Conservation (phyloP, 2,329 filamentous ascomycete species). For the Colletotrichum horii region DNA sequence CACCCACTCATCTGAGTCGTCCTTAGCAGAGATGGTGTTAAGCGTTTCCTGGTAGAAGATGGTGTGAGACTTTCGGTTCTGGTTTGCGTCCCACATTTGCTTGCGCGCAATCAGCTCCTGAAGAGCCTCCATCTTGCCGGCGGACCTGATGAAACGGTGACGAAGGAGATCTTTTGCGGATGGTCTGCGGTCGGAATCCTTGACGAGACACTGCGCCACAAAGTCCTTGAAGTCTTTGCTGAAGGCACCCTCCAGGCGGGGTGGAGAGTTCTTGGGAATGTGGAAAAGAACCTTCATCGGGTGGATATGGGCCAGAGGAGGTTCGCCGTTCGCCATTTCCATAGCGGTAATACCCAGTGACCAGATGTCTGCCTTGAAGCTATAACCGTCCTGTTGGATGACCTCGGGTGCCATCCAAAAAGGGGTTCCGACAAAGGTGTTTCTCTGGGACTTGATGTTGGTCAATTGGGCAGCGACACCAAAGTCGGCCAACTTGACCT, state of each 20-base stretch:
- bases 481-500: slow-evolving; percentile 96
- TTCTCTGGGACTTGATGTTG: slow-evolving; percentile 96
- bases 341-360: slow-evolving; percentile 91
- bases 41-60: slow-evolving; percentile 96
- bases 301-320: slow-evolving; percentile 84
- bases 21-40: slow-evolving; percentile 68
- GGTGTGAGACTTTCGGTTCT: slow-evolving; percentile 70
- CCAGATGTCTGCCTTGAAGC: slow-evolving; percentile 95
- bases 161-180: slow-evolving; percentile 86
- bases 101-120: slow-evolving; percentile 86
- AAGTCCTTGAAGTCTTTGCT: slow-evolving; percentile 95
- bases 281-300: slow-evolving; percentile 94
- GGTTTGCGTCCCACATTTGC: slow-evolving; percentile 80
- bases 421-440: slow-evolving; percentile 96
- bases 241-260: slow-evolving; percentile 83
- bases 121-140: slow-evolving; percentile 86
- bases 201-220: slow-evolving; percentile 86
- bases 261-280: slow-evolving; percentile 87
- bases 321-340: slow-evolving; percentile 86
- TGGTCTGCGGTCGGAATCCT: slow-evolving; percentile 84
- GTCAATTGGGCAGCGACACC: slow-evolving; percentile 95
- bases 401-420: slow-evolving; percentile 98
- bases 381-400: slow-evolving; percentile 82
- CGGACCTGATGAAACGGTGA: slow-evolving; percentile 86
- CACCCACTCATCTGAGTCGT: slow-evolving; percentile 87